phyloP scores from a whole-genome alignment of 1,284 basidiomycete species.

The Mycena sp. region DNA sequence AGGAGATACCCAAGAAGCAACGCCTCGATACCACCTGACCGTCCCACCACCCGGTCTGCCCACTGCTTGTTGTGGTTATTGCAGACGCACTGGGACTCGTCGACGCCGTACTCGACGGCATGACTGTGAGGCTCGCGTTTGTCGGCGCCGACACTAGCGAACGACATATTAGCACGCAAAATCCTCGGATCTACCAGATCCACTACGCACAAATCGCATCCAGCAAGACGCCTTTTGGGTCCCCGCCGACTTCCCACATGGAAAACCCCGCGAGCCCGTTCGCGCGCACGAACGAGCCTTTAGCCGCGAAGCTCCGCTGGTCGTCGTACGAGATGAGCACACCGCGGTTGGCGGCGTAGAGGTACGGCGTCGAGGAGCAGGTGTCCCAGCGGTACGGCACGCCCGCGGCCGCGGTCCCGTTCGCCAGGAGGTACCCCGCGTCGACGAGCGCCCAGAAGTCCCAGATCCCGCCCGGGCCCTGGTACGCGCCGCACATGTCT shows the following conservation, averaged over 20 bases:
- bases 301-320: conserved; percentile 32
- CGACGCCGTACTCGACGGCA: no score
- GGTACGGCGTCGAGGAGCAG: conserved; percentile 44
- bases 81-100: no score
- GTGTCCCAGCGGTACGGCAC: conserved; percentile 56
- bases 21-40: no score
- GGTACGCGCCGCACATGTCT: conserved; percentile 54
- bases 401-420: conserved; percentile 51
- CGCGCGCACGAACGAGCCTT: conserved; percentile 35
- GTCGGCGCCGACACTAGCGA: conserved; percentile 22
- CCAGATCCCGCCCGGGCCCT: conserved; percentile 48
- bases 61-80: no score
- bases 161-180: not conserved
- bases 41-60: no score
- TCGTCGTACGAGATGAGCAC: conserved; percentile 60
- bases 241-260: conserved; percentile 59
- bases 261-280: conserved; percentile 49
- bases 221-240: conserved; percentile 53
- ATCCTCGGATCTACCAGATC: not conserved
- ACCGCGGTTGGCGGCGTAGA: conserved; percentile 29
- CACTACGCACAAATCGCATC: conserved; percentile 46
- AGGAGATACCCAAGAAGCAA: no score
- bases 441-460: conserved; percentile 59
- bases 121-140: conserved; percentile 19
- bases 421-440: conserved; percentile 50